Percentiles rank a stretch among this genome's conserved stretches.
These are phyloP conservation scores for Plantago elongata DNA, from an alignment of 257 asterid species.

Conservation along the genomic window DNA sequence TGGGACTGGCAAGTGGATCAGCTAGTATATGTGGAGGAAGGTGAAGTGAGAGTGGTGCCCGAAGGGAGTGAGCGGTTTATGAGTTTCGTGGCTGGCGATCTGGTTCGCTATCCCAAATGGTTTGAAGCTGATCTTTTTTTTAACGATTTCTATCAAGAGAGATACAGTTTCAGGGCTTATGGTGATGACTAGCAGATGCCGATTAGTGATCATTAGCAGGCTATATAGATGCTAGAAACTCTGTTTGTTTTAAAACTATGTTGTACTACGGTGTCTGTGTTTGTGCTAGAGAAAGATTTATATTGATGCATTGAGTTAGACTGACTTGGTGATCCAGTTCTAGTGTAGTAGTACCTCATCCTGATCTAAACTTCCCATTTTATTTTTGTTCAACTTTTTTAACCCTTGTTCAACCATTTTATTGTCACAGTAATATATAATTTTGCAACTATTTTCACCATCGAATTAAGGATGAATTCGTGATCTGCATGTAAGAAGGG, in stretches of 20 bases:
- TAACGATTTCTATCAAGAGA: slow-evolving; percentile 82
- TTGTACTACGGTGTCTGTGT: neutral
- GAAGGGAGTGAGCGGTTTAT: slow-evolving; percentile 76
- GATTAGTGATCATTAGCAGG: neutral
- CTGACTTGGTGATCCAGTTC: too few species aligned
- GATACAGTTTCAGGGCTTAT: slow-evolving; percentile 76
- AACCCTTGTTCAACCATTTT: too few species aligned
- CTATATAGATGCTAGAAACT: neutral
- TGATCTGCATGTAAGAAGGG: too few species aligned
- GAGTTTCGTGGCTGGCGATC: slow-evolving; percentile 85
- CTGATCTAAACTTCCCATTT: too few species aligned
- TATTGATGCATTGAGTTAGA: neutral
- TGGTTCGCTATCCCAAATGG: slow-evolving; percentile 93
- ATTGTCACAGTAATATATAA: too few species aligned
- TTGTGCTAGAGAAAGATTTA: neutral
- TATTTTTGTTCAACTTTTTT: too few species aligned
- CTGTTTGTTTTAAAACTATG: neutral
- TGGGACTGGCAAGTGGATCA: slow-evolving; percentile 99
- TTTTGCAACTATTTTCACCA: too few species aligned
- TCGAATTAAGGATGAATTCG: too few species aligned
- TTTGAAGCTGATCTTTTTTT: slow-evolving; percentile 93
- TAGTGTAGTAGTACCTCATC: too few species aligned
- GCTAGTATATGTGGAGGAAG: slow-evolving; percentile 90
- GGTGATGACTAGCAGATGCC: slow-evolving; percentile 58
- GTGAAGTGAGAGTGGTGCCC: slow-evolving; percentile 93